Percentiles rank a stretch among this genome's conserved stretches.
Evolutionary conservation across 2,329 filamentous ascomycete genomes (phyloP).

Genomic region (Exophiala sp.): DNA sequence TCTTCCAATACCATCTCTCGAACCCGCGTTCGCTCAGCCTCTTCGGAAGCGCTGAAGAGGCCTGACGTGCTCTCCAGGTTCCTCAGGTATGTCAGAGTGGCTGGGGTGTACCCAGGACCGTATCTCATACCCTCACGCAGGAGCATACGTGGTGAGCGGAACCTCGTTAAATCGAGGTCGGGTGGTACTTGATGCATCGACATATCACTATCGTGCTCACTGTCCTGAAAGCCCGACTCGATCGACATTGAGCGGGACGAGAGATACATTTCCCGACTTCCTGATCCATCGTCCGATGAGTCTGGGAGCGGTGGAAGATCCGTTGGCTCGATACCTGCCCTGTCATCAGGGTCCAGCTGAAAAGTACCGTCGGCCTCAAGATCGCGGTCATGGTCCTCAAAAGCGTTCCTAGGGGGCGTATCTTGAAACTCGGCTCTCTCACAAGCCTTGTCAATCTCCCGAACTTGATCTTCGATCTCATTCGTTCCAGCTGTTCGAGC

Average conservation of each 20-base stretch:
- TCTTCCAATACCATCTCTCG: conserved; percentile 1
- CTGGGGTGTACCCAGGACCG: conserved; percentile 1
- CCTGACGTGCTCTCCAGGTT: conserved; percentile 1
- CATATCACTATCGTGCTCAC: not conserved
- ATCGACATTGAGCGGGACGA: too few species aligned
- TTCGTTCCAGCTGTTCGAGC: conserved; percentile 4
- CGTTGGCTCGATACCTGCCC: too few species aligned
- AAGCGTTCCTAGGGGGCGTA: not conserved
- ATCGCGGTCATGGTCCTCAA: not conserved
- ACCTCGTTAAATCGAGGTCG: not conserved
- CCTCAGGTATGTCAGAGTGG: not conserved
- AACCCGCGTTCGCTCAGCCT: not conserved
- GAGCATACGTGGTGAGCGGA: not conserved
- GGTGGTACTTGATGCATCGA: not conserved
- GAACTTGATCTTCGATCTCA: conserved; percentile 13
- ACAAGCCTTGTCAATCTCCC: conserved; percentile 21
- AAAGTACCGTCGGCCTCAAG: not conserved
- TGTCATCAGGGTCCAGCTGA: too few species aligned
- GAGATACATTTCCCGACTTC: too few species aligned
- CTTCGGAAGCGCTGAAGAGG: not conserved
- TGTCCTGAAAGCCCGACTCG: too few species aligned
- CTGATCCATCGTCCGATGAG: too few species aligned
- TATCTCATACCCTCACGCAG: not conserved
- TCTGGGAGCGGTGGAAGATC: too few species aligned
- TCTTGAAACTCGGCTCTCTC: conserved; percentile 7